Evolutionary conservation across 108 stramenopile genomes (phyloP).

Genomic region (Poteriospumella lacustris): DNA sequence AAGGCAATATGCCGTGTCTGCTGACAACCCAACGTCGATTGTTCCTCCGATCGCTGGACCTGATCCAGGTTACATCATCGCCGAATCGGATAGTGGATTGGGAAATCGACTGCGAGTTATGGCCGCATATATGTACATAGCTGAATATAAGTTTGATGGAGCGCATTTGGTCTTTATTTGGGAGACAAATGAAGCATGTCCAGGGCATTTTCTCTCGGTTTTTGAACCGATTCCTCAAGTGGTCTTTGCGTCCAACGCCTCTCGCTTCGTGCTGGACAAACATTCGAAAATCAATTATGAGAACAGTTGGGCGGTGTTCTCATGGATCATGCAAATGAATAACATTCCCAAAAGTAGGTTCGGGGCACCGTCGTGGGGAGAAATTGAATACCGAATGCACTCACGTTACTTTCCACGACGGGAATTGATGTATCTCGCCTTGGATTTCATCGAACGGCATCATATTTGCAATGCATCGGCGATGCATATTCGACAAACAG

Average conservation of each 20-base stretch:
- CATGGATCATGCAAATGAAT: neutral
- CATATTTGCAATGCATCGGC: slow-evolving; percentile 17
- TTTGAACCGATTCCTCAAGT: neutral
- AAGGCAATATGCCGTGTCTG: too few relatives aligned
- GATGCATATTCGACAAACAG: slow-evolving; percentile 3
- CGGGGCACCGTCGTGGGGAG: neutral
- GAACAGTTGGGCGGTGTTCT: neutral
- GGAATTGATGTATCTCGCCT: neutral
- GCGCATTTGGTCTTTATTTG: slow-evolving; percentile 16
- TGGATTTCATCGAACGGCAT: neutral
- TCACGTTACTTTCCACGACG: neutral
- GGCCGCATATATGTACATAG: slow-evolving; percentile 12
- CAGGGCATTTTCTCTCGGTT: neutral
- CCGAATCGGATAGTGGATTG: neutral
- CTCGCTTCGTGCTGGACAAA: slow-evolving; percentile 4
- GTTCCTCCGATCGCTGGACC: neutral
- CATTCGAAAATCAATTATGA: slow-evolving; percentile 12
- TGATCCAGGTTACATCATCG: slow-evolving; percentile 15
- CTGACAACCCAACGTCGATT: neutral
- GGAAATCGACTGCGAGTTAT: neutral
- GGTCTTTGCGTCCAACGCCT: neutral
- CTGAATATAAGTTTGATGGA: slow-evolving; percentile 1
- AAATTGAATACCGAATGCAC: slow-evolving; percentile 10
- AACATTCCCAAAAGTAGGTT: neutral
- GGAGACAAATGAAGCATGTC: slow-evolving; percentile 11